Evolutionary conservation across 306 rosid genomes (phyloP), one percentile per base, ranked within the genome.

Genomic region (Canavalia gladiata): DNA sequence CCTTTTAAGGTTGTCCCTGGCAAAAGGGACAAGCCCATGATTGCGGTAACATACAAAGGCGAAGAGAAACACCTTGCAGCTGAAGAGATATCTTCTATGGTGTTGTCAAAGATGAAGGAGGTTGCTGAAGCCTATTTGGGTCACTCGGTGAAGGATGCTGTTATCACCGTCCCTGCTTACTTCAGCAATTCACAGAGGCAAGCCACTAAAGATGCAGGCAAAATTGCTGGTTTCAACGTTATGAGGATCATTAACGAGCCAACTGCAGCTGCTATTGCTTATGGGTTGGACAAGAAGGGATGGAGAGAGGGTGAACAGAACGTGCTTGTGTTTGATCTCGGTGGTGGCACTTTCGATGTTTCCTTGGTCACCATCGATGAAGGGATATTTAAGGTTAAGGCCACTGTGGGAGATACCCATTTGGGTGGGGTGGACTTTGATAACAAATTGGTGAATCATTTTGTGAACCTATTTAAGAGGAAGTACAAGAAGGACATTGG

Each of bases 331-430:
- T 86, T 86, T 54, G 89, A 83, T 64, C 87, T 86, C 7, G 89
- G 89, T 63, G 89, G 89, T 25, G 89, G 89, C 0, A 86, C 89
- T 13, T 83, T 86, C 47, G 89, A 86, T 65, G 87, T 83, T 75
- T 86, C 89, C 0, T 43, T 86, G 31, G 82, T 86, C 28, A 70
- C 85, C 1, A 75, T 83, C 5, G 87, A 86, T 49, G 85, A 64
- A n/a, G 89, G 89, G 7, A 83, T 86, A 5, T 86, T 86, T 3
- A 81, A 83, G 52, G 89, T 86, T 18, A 83, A 83, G 77, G 85
- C 87, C 29, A 83, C 87, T 0, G 54, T 72, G 3, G 87, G 89
- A 31, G 89, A 86, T 30, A 79, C 87, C 0, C 83, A 83, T 52
- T 71, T 86, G 42, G 87, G 87, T 30, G 89, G 89, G 28, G 74